Evolutionary conservation across 306 rosid species (phyloP), one percentile per base, ranked within the genome.

Genomic region (Glycine tomentella): DNA sequence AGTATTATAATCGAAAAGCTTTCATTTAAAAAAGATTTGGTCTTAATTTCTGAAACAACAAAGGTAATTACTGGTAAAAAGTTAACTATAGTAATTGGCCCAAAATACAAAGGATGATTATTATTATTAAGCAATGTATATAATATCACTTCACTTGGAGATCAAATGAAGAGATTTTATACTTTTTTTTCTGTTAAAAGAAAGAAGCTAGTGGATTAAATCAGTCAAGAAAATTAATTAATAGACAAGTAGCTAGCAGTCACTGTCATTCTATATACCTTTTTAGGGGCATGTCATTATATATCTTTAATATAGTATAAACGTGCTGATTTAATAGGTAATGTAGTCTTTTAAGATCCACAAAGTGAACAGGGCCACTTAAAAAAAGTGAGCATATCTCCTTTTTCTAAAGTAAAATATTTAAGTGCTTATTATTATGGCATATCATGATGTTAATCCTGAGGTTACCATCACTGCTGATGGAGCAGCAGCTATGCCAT

Each of bases 351-450:
- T 40, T 56, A 75, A 49, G 46, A 79, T 75, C 10, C 38, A 56
- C 8, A 17, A 80, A 80, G 81, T 68, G 74, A 74, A 51, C 2
- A 82, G 71, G 78, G 33, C 85, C 86, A 64, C 77, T 11, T 8
- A n/a, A 66, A 48, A 70, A 48, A 73, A 34, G 52, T n/a, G 15
- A 55, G 58, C 52, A 59, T 72, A 49, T 53, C 57, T 49, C 7
- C 31, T 50, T 57, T 76, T 67, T 1, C 4, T 4, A 57, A 84
- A 68, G 77, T 69, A 20, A 55, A 59, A 42, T 20, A 83, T 70
- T 33, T 16, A 45, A 79, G 75, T 64, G 72, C 44, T 5, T 33
- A 44, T 74, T 57, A 58, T 53, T 7, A 38, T 15, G 68, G 69
- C 53, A 71, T 74, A 59, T 82, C 74, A 48, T 49, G 57, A 42